Evolutionary conservation across 2,329 filamentous ascomycete species (phyloP), one percentile per base, ranked within the genome.

Genomic region (Neopestalotiopsis clavispora): DNA sequence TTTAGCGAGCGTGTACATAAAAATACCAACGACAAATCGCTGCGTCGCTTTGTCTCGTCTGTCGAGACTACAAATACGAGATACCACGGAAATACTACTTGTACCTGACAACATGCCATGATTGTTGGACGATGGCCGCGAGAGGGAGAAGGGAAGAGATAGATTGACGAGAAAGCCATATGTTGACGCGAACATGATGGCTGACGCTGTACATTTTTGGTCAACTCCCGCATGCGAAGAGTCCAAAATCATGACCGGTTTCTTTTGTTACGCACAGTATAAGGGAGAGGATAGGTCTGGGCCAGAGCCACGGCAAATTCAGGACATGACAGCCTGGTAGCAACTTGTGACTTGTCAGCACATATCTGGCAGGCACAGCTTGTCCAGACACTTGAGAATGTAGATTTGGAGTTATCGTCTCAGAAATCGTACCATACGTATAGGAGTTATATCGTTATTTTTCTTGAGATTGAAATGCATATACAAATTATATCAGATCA

Each of bases 381-480:
- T 14, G 20, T 12, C 7, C 20, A 28, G 59, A 23, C 20, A 12
- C 12, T 17, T 20, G 38, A 23, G 28, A 17, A 65, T 65, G 62
- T 52, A 32, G 42, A 40, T 23, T 40, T 23, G 40, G 40, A 49
- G 12, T 30, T 40, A 52, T 65, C 62, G 23, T 65, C 62, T 65
- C 40, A 40, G 17, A 49, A 17, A 65, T 65, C 40, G 30, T 65
- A 34, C 13, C 40, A 65, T 42, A 63, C 40, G n/a, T 52, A 49
- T 49, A 49, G 40, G 62, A 52, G 62, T 65, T 65, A 20, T 32
- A 60, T 60, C 20, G 17, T 52, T 52, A 20, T 12, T 52, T 49
- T 52, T 40, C 32, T 40, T 40, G 28, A 40, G 34, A 45, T n/a
- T 40, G 62, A 17, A 49, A 49, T 65, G 20, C 23, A 52, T 17